These are phyloP conservation scores for Suillus brevipes DNA, from an alignment of 768 basidiomycete species.

Conservation along the genomic window DNA sequence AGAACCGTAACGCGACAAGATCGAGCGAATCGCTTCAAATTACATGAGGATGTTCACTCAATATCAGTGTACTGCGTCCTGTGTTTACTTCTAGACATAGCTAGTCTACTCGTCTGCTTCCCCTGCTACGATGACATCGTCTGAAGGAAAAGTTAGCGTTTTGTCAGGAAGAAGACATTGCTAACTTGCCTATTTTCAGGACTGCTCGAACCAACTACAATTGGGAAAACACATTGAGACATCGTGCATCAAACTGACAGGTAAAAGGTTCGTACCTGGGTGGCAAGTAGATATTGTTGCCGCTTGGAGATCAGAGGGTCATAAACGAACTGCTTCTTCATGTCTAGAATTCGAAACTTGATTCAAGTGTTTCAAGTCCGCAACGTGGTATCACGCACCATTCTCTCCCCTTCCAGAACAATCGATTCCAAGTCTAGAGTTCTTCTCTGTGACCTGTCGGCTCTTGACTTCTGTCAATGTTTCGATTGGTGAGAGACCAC, in stretches of 20 bases:
- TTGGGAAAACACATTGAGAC: conserved; percentile 10
- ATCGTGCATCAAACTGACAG: neutral
- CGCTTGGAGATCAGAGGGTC: conserved; percentile 97
- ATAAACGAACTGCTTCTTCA: conserved; percentile 96
- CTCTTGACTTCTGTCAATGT: conserved; percentile 96
- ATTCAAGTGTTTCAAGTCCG: neutral
- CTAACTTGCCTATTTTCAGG: conserved; percentile 74
- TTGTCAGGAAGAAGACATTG: neutral
- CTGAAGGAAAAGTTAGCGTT: conserved; percentile 36
- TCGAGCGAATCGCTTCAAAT: conserved; percentile 15
- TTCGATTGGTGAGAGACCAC: conserved; percentile 93
- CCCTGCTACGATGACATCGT: conserved; percentile 78
- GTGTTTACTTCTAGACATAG: conserved; percentile 18
- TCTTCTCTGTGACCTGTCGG: conserved; percentile 82
- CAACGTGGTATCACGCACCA: conserved; percentile 48
- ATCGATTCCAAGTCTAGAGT: conserved; percentile 89
- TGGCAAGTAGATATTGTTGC: conserved; percentile 96
- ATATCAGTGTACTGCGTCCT: conserved; percentile 14
- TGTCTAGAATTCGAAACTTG: conserved; percentile 55
- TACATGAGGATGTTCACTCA: conserved; percentile 23
- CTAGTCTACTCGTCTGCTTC: conserved; percentile 61
- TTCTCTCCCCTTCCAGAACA: conserved; percentile 85
- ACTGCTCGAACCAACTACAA: conserved; percentile 78
- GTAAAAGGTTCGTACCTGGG: conserved; percentile 59
- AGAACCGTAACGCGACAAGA: neutral